Conservation (phyloP, 805 yeast genomes). For the Tetrapisispora iriomotensis region DNA sequence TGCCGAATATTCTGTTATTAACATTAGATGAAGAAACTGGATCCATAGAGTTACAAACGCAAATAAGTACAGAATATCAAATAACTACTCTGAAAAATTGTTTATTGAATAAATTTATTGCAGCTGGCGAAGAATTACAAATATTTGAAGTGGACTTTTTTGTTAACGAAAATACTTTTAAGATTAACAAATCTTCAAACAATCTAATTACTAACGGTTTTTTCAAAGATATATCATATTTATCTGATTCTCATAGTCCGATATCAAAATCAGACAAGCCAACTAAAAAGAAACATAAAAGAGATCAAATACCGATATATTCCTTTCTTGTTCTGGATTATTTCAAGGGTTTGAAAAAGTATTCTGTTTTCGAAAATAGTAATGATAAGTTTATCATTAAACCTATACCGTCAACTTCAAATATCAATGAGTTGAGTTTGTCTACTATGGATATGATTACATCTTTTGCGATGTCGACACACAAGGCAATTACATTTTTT, state of each 20-base stretch:
- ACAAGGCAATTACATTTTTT: constrained; percentile 3
- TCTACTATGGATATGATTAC: constrained; percentile 3
- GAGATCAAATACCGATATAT: background rate
- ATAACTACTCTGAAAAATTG: constrained; percentile 22
- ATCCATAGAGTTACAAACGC: constrained; percentile 19
- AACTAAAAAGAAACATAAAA: background rate
- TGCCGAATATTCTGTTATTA: constrained; percentile 27
- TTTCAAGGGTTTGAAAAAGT: constrained; percentile 13
- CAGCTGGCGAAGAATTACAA: constrained; percentile 25
- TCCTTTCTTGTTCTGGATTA: constrained; percentile 7
- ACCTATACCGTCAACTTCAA: background rate
- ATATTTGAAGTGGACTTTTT: constrained; percentile 28
- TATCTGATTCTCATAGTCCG: background rate
- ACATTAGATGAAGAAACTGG: constrained; percentile 30
- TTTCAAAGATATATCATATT: constrained; percentile 3
- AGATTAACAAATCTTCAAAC: constrained; percentile 19
- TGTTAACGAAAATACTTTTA: constrained; percentile 28
- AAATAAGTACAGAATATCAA: constrained; percentile 13
- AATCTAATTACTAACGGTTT: constrained; percentile 10
- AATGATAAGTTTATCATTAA: background rate
- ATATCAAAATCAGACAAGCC: background rate
- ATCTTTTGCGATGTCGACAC: background rate
- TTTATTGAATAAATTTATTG: constrained; percentile 23
- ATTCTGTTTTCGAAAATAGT: background rate
- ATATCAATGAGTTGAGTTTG: background rate